Evolutionary conservation across 495 filamentous ascomycete species (phyloP).

Genomic region (Cryomyces antarcticus): DNA sequence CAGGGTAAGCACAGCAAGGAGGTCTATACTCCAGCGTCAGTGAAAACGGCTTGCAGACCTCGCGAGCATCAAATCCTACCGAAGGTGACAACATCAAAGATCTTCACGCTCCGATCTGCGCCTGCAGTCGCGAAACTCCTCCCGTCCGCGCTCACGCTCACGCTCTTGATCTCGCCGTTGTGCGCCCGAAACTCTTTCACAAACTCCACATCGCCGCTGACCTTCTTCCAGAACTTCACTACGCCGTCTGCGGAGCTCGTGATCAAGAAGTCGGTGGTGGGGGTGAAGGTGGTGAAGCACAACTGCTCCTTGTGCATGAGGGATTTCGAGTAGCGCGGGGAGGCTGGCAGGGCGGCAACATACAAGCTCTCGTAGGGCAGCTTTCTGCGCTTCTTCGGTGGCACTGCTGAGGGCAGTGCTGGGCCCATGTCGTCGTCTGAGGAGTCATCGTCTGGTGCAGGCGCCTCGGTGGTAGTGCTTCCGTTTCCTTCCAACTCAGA

Average conservation of each 20-base stretch:
- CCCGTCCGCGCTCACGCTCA: slow-evolving; percentile 72
- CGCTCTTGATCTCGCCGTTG: slow-evolving; percentile 60
- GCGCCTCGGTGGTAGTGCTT: too few species aligned
- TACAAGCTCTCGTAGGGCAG: slow-evolving; percentile 91
- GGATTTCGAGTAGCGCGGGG: slow-evolving; percentile 76
- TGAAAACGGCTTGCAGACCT: slow-evolving; percentile 2
- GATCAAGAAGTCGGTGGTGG: slow-evolving; percentile 80
- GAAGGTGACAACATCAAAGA: slow-evolving; percentile 93
- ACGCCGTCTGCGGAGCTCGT: slow-evolving; percentile 82
- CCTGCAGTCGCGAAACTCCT: slow-evolving; percentile 86
- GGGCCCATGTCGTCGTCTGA: slow-evolving; percentile 92
- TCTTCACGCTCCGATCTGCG: slow-evolving; percentile 69
- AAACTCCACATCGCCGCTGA: slow-evolving; percentile 75
- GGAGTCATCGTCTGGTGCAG: slow-evolving; percentile 22
- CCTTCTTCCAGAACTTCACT: slow-evolving; percentile 99
- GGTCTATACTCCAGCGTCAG: slow-evolving; percentile 30
- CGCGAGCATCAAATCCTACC: slow-evolving; percentile 21
- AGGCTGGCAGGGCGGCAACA: slow-evolving; percentile 68
- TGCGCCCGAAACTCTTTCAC: slow-evolving; percentile 95
- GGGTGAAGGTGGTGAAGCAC: slow-evolving; percentile 67
- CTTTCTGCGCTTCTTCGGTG: slow-evolving; percentile 71
- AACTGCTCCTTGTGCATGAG: slow-evolving; percentile 97
- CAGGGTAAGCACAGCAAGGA: slow-evolving; percentile 59
- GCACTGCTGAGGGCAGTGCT: slow-evolving; percentile 50
- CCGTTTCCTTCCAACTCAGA: too few species aligned